phyloP scores from a whole-genome alignment of 2,329 filamentous ascomycete genomes.

The Arthroderma uncinatum region DNA sequence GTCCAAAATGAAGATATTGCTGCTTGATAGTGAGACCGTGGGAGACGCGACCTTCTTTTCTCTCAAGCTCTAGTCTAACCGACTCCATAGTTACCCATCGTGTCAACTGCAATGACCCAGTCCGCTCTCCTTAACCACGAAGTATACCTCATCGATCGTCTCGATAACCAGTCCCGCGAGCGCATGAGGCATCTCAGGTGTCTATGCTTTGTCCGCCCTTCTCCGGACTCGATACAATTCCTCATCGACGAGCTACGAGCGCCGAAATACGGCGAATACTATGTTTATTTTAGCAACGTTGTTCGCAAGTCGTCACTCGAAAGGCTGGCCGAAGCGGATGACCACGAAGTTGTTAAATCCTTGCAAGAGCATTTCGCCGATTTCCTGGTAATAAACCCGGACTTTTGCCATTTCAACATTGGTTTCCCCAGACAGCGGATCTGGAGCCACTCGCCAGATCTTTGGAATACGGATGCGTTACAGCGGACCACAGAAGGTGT shows the following conservation, averaged over 20 bases:
- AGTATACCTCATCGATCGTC: constrained; percentile 91
- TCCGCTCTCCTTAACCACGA: constrained; percentile 91
- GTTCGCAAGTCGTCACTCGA: constrained; percentile 94
- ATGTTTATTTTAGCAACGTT: constrained; percentile 95
- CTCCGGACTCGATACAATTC: constrained; percentile 80
- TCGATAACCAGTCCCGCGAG: constrained; percentile 81
- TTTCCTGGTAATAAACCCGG: constrained; percentile 88
- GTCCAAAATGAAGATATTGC: constrained; percentile 95
- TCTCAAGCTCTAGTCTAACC: constrained; percentile 19
- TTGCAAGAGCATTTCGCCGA: constrained; percentile 97
- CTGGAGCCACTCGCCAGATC: constrained; percentile 71
- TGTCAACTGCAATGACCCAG: constrained; percentile 91
- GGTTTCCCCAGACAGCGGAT: constrained; percentile 61
- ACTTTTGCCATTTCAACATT: constrained; percentile 73
- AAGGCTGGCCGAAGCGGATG: constrained; percentile 86
- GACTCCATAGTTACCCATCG: constrained; percentile 57
- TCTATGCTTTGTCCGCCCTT: constrained; percentile 84
- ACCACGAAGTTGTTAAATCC: constrained; percentile 88
- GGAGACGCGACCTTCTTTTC: constrained; percentile 33
- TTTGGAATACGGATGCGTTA: constrained; percentile 82
- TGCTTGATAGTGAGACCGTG: constrained; percentile 85
- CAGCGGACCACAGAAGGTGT: constrained; percentile 80
- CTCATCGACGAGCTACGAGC: constrained; percentile 92
- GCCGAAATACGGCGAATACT: constrained; percentile 94
- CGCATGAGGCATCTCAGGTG: constrained; percentile 97